phyloP scores from a whole-genome alignment of 257 asterid genomes.

The Nicotiana sylvestris region DNA sequence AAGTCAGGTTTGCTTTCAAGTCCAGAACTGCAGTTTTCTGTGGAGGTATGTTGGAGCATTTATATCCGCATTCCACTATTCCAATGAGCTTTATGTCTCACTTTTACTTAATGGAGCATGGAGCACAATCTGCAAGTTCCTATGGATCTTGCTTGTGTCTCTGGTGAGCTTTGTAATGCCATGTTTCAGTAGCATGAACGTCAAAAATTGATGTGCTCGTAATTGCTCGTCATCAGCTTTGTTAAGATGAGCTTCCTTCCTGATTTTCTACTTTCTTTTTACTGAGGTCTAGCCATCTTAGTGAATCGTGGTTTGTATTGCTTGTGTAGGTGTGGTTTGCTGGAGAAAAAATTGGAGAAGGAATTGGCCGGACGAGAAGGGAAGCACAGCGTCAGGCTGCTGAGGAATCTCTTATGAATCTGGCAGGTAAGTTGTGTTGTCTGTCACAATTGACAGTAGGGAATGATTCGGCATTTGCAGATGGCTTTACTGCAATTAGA shows the following conservation, averaged over 20 bases:
- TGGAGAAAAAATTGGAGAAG: slow-evolving; percentile 86
- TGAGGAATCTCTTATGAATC: slow-evolving; percentile 65
- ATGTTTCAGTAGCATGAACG: background rate
- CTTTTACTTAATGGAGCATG: background rate
- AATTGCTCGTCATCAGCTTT: background rate
- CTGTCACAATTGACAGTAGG: slow-evolving; percentile 12
- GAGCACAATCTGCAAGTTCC: slow-evolving; percentile 3
- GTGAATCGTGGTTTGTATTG: slow-evolving; percentile 17
- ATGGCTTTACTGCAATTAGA: background rate
- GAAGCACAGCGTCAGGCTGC: slow-evolving; percentile 85
- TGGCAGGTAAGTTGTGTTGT: slow-evolving; percentile 61
- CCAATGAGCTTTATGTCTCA: background rate
- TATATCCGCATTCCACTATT: background rate
- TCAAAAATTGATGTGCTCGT: background rate
- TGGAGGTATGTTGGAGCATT: slow-evolving; percentile 47
- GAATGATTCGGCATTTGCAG: background rate
- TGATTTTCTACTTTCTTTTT: background rate
- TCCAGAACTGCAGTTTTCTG: slow-evolving; percentile 53
- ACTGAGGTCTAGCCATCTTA: background rate
- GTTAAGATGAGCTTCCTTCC: background rate
- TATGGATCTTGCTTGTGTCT: background rate
- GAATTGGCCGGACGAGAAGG: slow-evolving; percentile 83
- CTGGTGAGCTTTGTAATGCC: background rate
- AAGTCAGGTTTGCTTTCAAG: slow-evolving; percentile 46
- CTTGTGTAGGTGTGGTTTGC: slow-evolving; percentile 74